Conservation (phyloP, 345 rosid species). For the Microthlaspi erraticum region DNA sequence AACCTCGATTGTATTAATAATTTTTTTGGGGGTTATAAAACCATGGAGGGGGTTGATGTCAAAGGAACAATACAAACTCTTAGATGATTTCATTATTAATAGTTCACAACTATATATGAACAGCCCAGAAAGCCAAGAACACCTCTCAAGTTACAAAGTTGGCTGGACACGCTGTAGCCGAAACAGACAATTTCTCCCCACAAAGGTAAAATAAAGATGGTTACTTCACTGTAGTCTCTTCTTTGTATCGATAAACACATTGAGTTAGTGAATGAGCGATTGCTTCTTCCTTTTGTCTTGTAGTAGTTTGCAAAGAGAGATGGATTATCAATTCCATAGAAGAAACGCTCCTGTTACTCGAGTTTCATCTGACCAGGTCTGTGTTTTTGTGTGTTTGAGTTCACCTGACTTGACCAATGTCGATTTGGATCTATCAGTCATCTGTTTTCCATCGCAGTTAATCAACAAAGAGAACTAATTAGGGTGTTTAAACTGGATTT, state of each 20-base stretch:
- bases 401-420: background rate
- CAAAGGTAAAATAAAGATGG: slow-evolving; percentile 24
- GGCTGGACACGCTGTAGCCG: slow-evolving; percentile 17
- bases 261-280: slow-evolving; percentile 1
- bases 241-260: background rate
- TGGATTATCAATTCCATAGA: slow-evolving; percentile 41
- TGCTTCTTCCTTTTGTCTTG: slow-evolving; percentile 19
- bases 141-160: slow-evolving; percentile 25
- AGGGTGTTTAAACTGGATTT: slow-evolving; percentile 22
- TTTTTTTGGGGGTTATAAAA: background rate
- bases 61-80: background rate
- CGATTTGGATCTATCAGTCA: no score
- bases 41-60: background rate
- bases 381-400: slow-evolving; percentile 11
- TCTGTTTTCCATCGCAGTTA: no score
- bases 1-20: background rate
- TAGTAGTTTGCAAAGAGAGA: slow-evolving; percentile 47
- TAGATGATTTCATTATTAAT: background rate
- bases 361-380: slow-evolving; percentile 78
- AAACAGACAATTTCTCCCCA: slow-evolving; percentile 8
- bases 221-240: background rate
- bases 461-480: slow-evolving; percentile 16
- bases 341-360: slow-evolving; percentile 49
- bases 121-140: slow-evolving; percentile 37
- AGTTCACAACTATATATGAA: slow-evolving; percentile 3